These are phyloP conservation scores for Euphorbia tirucalli DNA, from an alignment of 345 rosid genomes.

Conservation along the genomic window DNA sequence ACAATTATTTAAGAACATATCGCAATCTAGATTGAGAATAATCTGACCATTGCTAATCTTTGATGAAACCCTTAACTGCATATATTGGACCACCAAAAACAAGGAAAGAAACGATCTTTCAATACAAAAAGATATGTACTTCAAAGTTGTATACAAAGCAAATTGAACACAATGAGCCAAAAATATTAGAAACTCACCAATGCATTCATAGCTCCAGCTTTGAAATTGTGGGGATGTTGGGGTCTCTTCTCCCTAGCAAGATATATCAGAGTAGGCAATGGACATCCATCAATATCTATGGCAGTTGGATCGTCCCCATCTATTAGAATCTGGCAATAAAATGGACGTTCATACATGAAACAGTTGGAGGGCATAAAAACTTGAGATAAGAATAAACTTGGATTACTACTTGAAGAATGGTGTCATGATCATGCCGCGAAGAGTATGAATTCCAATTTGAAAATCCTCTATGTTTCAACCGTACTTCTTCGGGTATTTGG, in stretches of 20 bases:
- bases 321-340: slow-evolving; percentile 12
- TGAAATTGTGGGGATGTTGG: slow-evolving; percentile 40
- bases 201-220: slow-evolving; percentile 58
- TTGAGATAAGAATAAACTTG: background rate
- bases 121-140: too few relatives aligned
- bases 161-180: too few relatives aligned
- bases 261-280: slow-evolving; percentile 44
- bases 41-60: slow-evolving; percentile 42
- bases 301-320: slow-evolving; percentile 26
- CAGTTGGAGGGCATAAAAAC: background rate
- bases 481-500: slow-evolving; percentile 25
- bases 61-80: slow-evolving; percentile 52
- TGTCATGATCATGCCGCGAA: slow-evolving; percentile 34
- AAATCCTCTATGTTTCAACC: slow-evolving; percentile 27
- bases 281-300: slow-evolving; percentile 34
- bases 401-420: slow-evolving; percentile 34
- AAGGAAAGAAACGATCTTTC: too few relatives aligned
- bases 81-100: background rate
- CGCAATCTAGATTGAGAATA: slow-evolving; percentile 47
- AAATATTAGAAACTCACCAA: slow-evolving; percentile 31
- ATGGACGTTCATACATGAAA: background rate
- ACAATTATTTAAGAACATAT: slow-evolving; percentile 49
- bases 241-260: slow-evolving; percentile 50
- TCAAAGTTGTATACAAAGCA: too few relatives aligned
- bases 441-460: slow-evolving; percentile 30